Conservation (phyloP, 2,329 filamentous ascomycete species). For the Cordyceps pruinosa region DNA sequence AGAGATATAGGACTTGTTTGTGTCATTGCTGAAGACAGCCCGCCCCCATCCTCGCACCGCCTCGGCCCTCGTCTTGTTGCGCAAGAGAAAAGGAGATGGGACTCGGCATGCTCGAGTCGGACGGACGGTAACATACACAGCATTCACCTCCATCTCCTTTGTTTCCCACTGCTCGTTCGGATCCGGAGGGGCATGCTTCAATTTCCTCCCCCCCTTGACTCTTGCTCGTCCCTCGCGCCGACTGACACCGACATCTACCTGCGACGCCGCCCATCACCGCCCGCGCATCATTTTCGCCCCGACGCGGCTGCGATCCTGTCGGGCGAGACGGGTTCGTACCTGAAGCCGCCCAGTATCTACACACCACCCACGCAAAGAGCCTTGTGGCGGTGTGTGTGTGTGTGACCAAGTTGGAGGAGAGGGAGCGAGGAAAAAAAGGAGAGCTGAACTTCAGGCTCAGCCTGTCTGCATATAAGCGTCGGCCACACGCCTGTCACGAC, state of each 20-base stretch:
- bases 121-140: slow-evolving; percentile 3
- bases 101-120: slow-evolving; percentile 6
- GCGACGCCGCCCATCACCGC: not conserved
- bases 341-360: not conserved
- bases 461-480: not conserved
- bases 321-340: not conserved
- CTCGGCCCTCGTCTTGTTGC: not conserved
- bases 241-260: not conserved
- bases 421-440: not conserved
- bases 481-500: not conserved
- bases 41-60: not conserved
- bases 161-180: too few relatives aligned
- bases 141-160: not conserved
- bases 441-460: not conserved
- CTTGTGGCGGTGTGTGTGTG: not conserved
- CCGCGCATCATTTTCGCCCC: not conserved
- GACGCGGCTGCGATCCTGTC: not conserved
- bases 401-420: not conserved
- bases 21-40: not conserved
- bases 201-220: too few relatives aligned
- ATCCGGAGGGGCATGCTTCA: not conserved
- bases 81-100: not conserved
- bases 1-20: not conserved
- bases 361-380: not conserved
- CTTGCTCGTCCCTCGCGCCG: not conserved